Conservation (phyloP, 169 alveolate species). For the Pseudocohnilembus persalinus region DNA sequence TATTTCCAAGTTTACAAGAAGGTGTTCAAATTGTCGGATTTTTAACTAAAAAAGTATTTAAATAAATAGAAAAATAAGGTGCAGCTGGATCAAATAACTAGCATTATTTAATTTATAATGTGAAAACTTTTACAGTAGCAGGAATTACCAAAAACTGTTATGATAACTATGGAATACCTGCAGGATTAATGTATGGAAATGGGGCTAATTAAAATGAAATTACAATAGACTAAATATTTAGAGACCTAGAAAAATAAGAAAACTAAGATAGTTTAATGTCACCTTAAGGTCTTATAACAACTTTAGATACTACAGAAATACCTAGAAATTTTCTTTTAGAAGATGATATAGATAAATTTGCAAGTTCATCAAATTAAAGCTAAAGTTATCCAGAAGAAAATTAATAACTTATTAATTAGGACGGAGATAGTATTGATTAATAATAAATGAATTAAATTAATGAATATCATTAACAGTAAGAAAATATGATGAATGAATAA, state of each 20-base stretch:
- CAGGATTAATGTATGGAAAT: constrained; percentile 4
- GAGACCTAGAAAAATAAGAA: not conserved
- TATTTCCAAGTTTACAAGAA: constrained; percentile 38
- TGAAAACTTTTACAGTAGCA: not conserved
- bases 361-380: not conserved
- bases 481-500: too few relatives aligned
- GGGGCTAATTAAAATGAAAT: not conserved
- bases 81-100: not conserved
- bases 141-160: constrained; percentile 19
- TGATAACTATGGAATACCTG: constrained; percentile 18
- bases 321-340: constrained; percentile 9
- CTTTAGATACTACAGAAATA: constrained; percentile 6
- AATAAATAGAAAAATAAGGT: not conserved
- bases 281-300: constrained; percentile 8
- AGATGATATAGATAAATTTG: constrained; percentile 6
- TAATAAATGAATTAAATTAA: not conserved
- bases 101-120: not conserved
- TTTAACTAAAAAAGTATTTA: constrained; percentile 10
- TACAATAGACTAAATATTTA: constrained; percentile 11
- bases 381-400: not conserved
- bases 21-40: constrained; percentile 45
- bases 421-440: not conserved
- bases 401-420: too few relatives aligned
- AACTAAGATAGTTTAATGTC: not conserved
- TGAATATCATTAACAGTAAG: not conserved